A percentile compares a stretch with the other conserved stretches of the same genome.
Conservation (phyloP, 2,329 filamentous ascomycete species). For the Corynespora cassiicola region DNA sequence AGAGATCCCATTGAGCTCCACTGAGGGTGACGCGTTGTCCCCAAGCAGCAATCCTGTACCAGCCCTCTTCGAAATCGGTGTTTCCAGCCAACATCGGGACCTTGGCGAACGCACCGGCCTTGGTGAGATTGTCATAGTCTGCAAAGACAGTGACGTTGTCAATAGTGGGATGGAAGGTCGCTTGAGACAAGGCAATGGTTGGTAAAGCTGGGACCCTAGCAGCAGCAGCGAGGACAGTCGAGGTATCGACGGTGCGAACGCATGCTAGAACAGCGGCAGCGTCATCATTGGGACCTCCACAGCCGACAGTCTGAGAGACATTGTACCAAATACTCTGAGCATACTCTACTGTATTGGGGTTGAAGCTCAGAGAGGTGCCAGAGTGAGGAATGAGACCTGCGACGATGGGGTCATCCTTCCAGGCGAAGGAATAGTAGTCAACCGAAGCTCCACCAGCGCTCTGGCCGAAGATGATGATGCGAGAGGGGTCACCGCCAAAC, state of each 20-base stretch:
- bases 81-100: slow-evolving; percentile 32
- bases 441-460: slow-evolving; percentile 48
- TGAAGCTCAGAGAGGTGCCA: slow-evolving; percentile 49
- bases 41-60: slow-evolving; percentile 34
- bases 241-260: slow-evolving; percentile 38
- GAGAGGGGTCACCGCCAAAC: slow-evolving; percentile 48
- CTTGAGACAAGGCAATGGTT: slow-evolving; percentile 27
- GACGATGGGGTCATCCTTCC: slow-evolving; percentile 56
- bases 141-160: slow-evolving; percentile 38
- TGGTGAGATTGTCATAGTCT: slow-evolving; percentile 31
- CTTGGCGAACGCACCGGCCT: slow-evolving; percentile 28
- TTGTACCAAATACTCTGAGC: slow-evolving; percentile 40
- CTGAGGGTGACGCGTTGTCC: slow-evolving; percentile 26
- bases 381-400: slow-evolving; percentile 56
- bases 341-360: slow-evolving; percentile 30
- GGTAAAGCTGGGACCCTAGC: slow-evolving; percentile 31
- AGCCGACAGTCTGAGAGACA: slow-evolving; percentile 47
- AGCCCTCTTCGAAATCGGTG: slow-evolving; percentile 31
- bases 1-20: slow-evolving; percentile 30
- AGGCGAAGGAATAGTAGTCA: slow-evolving; percentile 59
- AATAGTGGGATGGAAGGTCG: slow-evolving; percentile 38
- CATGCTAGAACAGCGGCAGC: slow-evolving; percentile 40
- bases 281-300: slow-evolving; percentile 31
- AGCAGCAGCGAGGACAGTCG: slow-evolving; percentile 29
- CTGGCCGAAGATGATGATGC: slow-evolving; percentile 49